A percentile compares a stretch with the other conserved stretches of the same genome.
Conservation (phyloP, 2,329 filamentous ascomycete genomes). For the Phaeosphaeria sp. region DNA sequence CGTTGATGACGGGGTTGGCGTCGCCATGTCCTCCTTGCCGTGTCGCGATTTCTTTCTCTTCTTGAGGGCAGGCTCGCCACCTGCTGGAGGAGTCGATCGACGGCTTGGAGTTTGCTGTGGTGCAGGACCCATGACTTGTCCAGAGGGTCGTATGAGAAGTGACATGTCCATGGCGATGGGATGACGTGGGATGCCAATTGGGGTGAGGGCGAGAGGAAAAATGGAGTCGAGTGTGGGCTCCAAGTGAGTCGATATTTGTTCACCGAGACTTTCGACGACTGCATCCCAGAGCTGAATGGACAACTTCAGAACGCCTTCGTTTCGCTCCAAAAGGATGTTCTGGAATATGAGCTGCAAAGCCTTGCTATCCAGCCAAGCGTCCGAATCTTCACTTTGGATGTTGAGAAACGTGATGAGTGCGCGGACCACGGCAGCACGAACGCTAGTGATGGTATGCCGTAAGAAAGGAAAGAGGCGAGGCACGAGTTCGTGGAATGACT, state of each 20-base stretch:
- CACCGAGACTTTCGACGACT: constrained; percentile 72
- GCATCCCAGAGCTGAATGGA: constrained; percentile 89
- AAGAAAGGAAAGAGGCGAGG: constrained; percentile 95
- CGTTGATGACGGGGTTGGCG: constrained; percentile 64
- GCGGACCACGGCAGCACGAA: constrained; percentile 90
- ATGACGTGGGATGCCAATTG: constrained; percentile 88
- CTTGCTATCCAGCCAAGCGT: constrained; percentile 91
- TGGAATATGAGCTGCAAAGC: constrained; percentile 91
- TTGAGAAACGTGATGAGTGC: constrained; percentile 92
- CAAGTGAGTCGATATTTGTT: constrained; percentile 75
- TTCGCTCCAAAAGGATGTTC: constrained; percentile 91
- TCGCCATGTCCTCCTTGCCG: constrained; percentile 64
- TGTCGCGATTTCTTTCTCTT: constrained; percentile 83
- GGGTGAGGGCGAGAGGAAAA: constrained; percentile 83
- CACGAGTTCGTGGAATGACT: constrained; percentile 90
- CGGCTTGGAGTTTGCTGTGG: constrained; percentile 30
- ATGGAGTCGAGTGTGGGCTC: constrained; percentile 78
- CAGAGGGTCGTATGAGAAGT: constrained; percentile 92
- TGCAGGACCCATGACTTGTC: constrained; percentile 74
- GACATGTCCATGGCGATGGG: constrained; percentile 90
- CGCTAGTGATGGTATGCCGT: constrained; percentile 94
- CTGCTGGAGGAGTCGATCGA: constrained; percentile 42
- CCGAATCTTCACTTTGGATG: constrained; percentile 78
- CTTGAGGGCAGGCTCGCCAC: constrained; percentile 68
- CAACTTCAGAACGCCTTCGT: constrained; percentile 79